phyloP scores from a whole-genome alignment of 1,284 basidiomycete species.

The Mrakiaceae sp. region DNA sequence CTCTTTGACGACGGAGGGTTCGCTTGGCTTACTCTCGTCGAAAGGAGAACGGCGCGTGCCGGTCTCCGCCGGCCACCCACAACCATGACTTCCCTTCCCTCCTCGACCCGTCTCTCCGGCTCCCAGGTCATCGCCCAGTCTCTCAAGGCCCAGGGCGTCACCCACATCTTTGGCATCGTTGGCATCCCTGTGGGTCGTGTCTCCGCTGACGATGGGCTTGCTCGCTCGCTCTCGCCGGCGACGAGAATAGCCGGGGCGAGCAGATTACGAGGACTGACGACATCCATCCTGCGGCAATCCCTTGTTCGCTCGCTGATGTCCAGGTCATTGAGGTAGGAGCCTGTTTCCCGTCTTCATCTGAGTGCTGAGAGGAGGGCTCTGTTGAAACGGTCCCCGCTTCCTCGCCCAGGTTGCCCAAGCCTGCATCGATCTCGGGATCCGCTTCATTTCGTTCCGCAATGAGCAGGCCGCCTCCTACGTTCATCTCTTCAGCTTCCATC shows the following conservation, averaged over 20 bases:
- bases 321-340: constrained; percentile 8
- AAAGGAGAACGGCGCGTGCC: too few relatives aligned
- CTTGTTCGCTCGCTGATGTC: background rate
- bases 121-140: constrained; percentile 18
- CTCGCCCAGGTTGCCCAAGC: constrained; percentile 20
- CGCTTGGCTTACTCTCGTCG: too few relatives aligned
- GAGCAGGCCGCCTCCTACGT: constrained; percentile 22
- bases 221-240: too few relatives aligned
- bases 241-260: too few relatives aligned
- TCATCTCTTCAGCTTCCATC: background rate
- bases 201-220: background rate
- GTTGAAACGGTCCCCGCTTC: too few relatives aligned
- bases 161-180: constrained; percentile 20
- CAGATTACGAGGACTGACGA: too few relatives aligned
- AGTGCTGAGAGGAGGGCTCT: too few relatives aligned
- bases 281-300: too few relatives aligned
- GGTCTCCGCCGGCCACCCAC: too few relatives aligned
- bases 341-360: too few relatives aligned
- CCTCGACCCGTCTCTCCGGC: constrained; percentile 9
- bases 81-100: too few relatives aligned
- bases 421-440: constrained; percentile 21
- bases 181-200: constrained; percentile 19
- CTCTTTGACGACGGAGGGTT: too few relatives aligned
- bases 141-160: constrained; percentile 18
- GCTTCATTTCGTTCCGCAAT: constrained; percentile 21